Evolutionary conservation across 75 land plant species (phyloP), one percentile per base, ranked within the genome.

Genomic region (Picea glauca): DNA sequence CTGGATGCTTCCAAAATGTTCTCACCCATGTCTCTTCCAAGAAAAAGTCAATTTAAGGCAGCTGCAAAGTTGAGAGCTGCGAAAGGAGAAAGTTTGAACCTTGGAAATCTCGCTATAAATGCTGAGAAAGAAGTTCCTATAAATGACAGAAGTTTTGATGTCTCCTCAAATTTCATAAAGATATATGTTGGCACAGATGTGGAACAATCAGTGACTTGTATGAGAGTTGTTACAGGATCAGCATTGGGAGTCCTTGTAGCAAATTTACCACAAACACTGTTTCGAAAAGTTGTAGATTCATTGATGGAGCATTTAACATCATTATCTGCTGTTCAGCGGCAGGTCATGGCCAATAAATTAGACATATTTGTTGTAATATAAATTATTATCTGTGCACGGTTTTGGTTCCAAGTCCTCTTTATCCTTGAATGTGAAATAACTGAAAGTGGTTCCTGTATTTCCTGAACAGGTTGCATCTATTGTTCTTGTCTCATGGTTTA

Each of bases 401-500:
- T 12, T 21, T 81, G 14, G 32, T 64, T 40, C 64, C 58, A 35
- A 76, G 17, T 50, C 56, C 35, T 33, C 56, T 63, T 6, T 75
- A 56, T 63, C 30, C 21, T 56, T 31, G 20, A 23, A n/a, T 21
- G 4, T 31, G 13, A 13, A 56, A 5, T 1, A 40, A 63, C 61
- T 62, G 5, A n/a, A 31, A 80, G 68, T 31, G 58, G 66, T 11
- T 26, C 56, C 54, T 68, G 54, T 46, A 13, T 76, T 35, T 62
- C 40, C 63, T 79, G 72, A 58, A 38, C 86, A 97, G 99, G 99
- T 95, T 65, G 91, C 93, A 59, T 90, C 93, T n/a, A 86, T 98
- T 91, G 88, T 98, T 79, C 81, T 95, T 78, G 83, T 89, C n/a
- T 89, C 99, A 81, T 98, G 99, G 94, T 95, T 95, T 60, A 91